Base-by-base conservation (phyloP, 495 filamentous ascomycete genomes). In the Cetradonia linearis region DNA sequence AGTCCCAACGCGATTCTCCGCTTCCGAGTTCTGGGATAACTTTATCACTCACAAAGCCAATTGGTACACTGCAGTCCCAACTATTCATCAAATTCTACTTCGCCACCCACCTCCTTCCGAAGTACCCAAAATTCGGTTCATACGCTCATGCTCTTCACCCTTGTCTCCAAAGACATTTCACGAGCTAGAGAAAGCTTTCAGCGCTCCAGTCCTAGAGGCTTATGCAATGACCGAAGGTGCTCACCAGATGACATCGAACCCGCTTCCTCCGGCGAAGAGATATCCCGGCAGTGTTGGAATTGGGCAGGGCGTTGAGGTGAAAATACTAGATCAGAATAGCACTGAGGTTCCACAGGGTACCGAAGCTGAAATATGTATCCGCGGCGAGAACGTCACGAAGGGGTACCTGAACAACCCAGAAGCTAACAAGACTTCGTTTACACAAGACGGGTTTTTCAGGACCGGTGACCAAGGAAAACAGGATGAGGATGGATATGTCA, bases 201-300 rank as follows among this genome's bases (percentile, higher is more conserved):
- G 81, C 34, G 86, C 89, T 1, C 89, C 89, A 4, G 89, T 94
- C 4, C 77, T 94, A 11, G 89, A 94, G 70, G 88, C 88, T 14
- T 94, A 94, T 70, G 89, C 89, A 60, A 94, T 94, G 89, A 94
- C 89, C 31, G 89, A 94, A 72, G 89, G 86, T 27, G 85, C 89
- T 11, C 89, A 92, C 71, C 89, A 92, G 68, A 91, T 94, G 85
- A 89, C 88, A 13, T 88, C 84, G 55, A 93, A 92, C 74, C 88
- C 88, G 25, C 78, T 92, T 0, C 87, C 88, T 0, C 83, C 85
- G 1, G 79, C 70, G 25, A 83, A 84, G 70, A 80, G 88, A 58
- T 80, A 83, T 69, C 89, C 89, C 0, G 89, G 89, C 20, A 86
- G 84, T 49, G 88, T 93, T 0, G 88, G 88, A 2, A 64, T 91